Evolutionary conservation across 345 rosid species (phyloP).

Genomic region (Syzygium grande): DNA sequence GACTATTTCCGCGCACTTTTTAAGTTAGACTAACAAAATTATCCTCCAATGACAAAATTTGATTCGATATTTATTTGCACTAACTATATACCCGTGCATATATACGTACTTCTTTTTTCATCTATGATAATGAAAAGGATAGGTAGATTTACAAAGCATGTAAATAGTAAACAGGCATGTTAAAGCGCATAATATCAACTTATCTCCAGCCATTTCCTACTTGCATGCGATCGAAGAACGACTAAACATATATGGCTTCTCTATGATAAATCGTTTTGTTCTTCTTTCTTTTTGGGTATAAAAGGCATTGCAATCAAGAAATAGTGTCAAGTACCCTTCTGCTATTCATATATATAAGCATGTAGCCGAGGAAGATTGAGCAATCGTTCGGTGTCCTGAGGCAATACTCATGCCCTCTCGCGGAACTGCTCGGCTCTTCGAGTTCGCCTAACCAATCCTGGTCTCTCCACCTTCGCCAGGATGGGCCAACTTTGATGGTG

Average conservation of each 20-base stretch:
- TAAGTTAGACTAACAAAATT: too few species aligned
- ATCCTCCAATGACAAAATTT: not conserved
- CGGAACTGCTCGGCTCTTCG: too few species aligned
- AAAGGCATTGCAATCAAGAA: too few species aligned
- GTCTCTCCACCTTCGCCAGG: too few species aligned
- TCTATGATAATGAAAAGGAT: not conserved
- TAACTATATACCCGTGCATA: not conserved
- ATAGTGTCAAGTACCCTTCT: too few species aligned
- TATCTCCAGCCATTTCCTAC: too few species aligned
- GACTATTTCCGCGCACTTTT: not conserved
- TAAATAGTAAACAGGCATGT: too few species aligned
- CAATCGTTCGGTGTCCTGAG: not conserved
- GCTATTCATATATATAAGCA: not conserved
- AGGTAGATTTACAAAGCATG: not conserved
- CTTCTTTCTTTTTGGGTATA: not conserved
- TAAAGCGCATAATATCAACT: too few species aligned
- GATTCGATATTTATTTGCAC: too few species aligned
- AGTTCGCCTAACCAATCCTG: too few species aligned
- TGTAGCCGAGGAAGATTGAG: not conserved
- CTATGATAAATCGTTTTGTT: not conserved
- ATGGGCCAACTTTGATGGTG: too few species aligned
- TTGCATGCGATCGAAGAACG: not conserved
- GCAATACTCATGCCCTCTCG: too few species aligned
- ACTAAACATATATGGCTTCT: not conserved
- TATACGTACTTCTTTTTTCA: not conserved